These are phyloP conservation scores for Funneliformis mosseae DNA, from an alignment of 192 early-diverging fungal species.

Conservation along the genomic window DNA sequence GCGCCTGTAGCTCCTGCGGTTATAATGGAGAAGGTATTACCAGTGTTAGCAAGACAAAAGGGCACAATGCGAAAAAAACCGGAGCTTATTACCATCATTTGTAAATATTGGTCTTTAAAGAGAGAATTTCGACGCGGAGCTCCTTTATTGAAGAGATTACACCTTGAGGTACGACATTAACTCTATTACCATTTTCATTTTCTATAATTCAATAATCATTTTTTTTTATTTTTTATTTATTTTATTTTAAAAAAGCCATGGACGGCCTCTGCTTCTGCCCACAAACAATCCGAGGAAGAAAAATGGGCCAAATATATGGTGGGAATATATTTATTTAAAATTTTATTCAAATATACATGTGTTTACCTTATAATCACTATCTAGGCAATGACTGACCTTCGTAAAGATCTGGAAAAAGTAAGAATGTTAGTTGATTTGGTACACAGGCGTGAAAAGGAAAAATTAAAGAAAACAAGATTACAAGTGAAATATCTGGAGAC, in stretches of 20 bases:
- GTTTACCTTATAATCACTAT: background rate
- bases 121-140: slow-evolving; percentile 87
- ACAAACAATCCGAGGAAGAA: slow-evolving; percentile 78
- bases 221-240: background rate
- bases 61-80: slow-evolving; percentile 46
- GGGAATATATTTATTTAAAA: slow-evolving; percentile 11
- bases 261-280: slow-evolving; percentile 81
- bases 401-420: slow-evolving; percentile 87
- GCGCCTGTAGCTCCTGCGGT: slow-evolving; percentile 66
- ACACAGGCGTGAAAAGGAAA: slow-evolving; percentile 69
- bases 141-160: slow-evolving; percentile 91
- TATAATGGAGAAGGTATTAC: slow-evolving; percentile 56
- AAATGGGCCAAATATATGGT: slow-evolving; percentile 69
- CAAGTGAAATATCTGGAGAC: slow-evolving; percentile 68
- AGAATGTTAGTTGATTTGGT: slow-evolving; percentile 84
- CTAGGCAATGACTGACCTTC: slow-evolving; percentile 54
- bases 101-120: slow-evolving; percentile 96
- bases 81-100: slow-evolving; percentile 67
- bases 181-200: background rate
- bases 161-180: slow-evolving; percentile 74
- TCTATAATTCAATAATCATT: too few relatives aligned
- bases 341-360: background rate
- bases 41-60: slow-evolving; percentile 45
- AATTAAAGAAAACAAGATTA: slow-evolving; percentile 59
- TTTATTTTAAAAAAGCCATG: slow-evolving; percentile 64